Evolutionary conservation across 352 stramenopile species (phyloP).

Genomic region (Phytophthora aleatoria): DNA sequence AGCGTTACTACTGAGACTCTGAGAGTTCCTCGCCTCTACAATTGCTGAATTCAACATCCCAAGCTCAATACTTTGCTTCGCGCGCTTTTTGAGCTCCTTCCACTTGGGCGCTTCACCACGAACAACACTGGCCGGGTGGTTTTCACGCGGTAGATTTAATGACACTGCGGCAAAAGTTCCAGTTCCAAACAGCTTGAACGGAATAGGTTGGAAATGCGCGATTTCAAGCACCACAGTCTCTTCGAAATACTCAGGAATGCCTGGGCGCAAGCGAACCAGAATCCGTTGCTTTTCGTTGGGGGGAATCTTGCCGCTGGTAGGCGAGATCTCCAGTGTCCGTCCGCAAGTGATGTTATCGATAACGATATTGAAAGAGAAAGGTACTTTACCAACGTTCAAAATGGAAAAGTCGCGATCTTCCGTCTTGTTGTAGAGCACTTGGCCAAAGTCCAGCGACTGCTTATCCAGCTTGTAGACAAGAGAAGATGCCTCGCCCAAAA

Average conservation of each 20-base stretch:
- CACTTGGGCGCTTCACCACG: constrained; percentile 68
- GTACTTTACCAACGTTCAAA: constrained; percentile 92
- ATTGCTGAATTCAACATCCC: constrained; percentile 22
- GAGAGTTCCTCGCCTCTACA: constrained; percentile 21
- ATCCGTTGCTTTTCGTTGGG: constrained; percentile 91
- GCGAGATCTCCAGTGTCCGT: constrained; percentile 75
- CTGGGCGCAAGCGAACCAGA: constrained; percentile 85
- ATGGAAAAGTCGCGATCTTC: constrained; percentile 94
- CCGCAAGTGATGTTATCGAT: constrained; percentile 45
- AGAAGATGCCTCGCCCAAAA: constrained; percentile 91
- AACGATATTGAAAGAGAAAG: constrained; percentile 84
- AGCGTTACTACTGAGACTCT: constrained; percentile 11
- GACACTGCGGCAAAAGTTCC: constrained; percentile 92
- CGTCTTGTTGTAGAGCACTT: constrained; percentile 92
- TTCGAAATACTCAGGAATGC: constrained; percentile 86
- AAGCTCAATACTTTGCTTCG: constrained; percentile 47
- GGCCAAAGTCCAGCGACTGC: constrained; percentile 92
- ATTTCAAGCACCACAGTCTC: constrained; percentile 93
- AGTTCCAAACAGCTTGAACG: constrained; percentile 87
- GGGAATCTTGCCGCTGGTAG: constrained; percentile 82
- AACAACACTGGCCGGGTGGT: constrained; percentile 58
- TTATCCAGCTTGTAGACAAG: constrained; percentile 93
- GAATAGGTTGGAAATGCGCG: constrained; percentile 94
- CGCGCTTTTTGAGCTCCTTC: constrained; percentile 72
- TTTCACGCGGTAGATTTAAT: constrained; percentile 88